phyloP scores from a whole-genome alignment of 208 protist species.

The Strigomonas culicis region DNA sequence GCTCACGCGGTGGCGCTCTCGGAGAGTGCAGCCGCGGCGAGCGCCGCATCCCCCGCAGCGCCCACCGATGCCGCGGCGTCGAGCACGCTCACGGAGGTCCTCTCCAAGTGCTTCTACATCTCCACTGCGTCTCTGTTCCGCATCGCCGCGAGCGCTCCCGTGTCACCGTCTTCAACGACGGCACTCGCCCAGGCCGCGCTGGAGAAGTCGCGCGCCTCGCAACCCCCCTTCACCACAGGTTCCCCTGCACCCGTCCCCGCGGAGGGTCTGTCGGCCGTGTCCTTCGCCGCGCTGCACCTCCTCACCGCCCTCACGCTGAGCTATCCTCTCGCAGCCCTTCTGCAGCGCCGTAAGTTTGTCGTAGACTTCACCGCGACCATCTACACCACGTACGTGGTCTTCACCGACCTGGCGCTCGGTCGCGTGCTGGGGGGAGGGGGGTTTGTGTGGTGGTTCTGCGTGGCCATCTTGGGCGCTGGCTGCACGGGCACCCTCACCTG shows the following conservation, averaged over 20 bases:
- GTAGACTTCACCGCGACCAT: conserved; percentile 77
- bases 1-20: conserved; percentile 21
- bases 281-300: conserved; percentile 73
- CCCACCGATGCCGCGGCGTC: neutral
- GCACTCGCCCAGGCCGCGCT: neutral
- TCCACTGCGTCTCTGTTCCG: conserved; percentile 1
- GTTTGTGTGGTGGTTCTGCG: conserved; percentile 50
- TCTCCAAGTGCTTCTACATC: neutral
- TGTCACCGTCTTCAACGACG: neutral
- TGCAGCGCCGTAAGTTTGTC: conserved; percentile 80
- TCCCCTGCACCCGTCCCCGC: neutral
- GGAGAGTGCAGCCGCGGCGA: neutral
- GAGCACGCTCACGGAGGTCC: neutral
- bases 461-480: conserved; percentile 18
- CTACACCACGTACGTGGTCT: conserved; percentile 60
- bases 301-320: conserved; percentile 31
- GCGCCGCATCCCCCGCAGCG: neutral
- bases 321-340: conserved; percentile 47
- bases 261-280: neutral
- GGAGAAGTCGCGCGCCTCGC: neutral
- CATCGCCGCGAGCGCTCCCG: neutral
- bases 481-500: conserved; percentile 42
- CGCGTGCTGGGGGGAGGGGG: conserved; percentile 30
- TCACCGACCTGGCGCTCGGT: conserved; percentile 32
- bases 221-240: neutral